Evolutionary conservation across 345 rosid genomes (phyloP), one percentile per base, ranked within the genome.

Genomic region (Bruguiera sexangula): DNA sequence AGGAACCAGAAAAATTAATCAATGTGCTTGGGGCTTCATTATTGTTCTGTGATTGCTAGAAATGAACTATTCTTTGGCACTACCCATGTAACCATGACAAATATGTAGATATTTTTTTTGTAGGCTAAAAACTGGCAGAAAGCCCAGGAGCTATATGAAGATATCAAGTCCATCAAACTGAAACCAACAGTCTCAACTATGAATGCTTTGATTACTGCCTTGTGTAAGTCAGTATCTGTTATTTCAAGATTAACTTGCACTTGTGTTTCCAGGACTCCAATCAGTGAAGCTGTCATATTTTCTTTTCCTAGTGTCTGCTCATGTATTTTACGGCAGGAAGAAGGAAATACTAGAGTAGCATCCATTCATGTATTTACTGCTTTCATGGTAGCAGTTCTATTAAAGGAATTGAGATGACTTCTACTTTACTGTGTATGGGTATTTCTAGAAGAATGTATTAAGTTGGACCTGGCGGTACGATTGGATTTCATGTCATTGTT

Each of bases 91-190:
- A 39, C 48, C 48, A 9, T 39, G 16, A 9, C 3, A 39, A 39
- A 2, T 10, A 39, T 39, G 3, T 39, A 39, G 7, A 32, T 32
- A 32, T 48, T 55, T 53, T 60, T 69, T 27, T 68, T 80, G 74
- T 82, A 94, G 96, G 89, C 90, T 15, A 91, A 85, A 72, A 92
- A 85, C 78, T 94, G 98, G 97, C 82, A 83, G 82, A 94, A 85
- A 78, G 95, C 95, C 51, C 80, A 89, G 78, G 87, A 87, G 85
- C 83, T 89, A 60, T 91, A 88, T 61, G 89, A 89, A 64, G 79
- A 82, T 59, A 86, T 91, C 78, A 91, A 85, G 85, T 81, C 88
- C 69, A 71, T 81, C 39, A 85, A 73, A 73, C 78, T 94, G 69
- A 85, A 80, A 55, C 93, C 88, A 78, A 85, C 95, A 26, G 81